Evolutionary conservation across 306 rosid species (phyloP).

Genomic region (Malus sieversii): DNA sequence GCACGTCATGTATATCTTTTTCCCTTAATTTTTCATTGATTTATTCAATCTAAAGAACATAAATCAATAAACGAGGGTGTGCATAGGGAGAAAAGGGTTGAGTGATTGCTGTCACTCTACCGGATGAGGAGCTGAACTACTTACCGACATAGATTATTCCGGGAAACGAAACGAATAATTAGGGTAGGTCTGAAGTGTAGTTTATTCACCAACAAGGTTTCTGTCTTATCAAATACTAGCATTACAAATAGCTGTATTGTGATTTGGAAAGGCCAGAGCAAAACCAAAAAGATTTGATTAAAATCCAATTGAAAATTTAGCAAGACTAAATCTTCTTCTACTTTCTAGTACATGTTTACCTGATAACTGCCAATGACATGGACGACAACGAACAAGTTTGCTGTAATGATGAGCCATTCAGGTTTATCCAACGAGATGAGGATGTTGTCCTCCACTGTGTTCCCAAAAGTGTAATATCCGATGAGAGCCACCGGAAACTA

Average conservation of each 20-base stretch:
- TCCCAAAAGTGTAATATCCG: slow-evolving; percentile 53
- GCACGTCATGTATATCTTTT: no score
- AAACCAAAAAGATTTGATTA: neutral
- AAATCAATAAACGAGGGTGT: no score
- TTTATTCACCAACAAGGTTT: slow-evolving; percentile 48
- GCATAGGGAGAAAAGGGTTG: no score
- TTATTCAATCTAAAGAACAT: no score
- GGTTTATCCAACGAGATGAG: slow-evolving; percentile 52
- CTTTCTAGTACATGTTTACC: slow-evolving; percentile 17
- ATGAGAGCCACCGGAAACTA: slow-evolving; percentile 63
- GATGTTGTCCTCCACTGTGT: slow-evolving; percentile 44
- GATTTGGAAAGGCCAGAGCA: slow-evolving; percentile 16
- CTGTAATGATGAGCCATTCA: slow-evolving; percentile 58
- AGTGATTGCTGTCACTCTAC: neutral
- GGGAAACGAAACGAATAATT: slow-evolving; percentile 36
- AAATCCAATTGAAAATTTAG: neutral
- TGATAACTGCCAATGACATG: slow-evolving; percentile 84
- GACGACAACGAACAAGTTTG: slow-evolving; percentile 67
- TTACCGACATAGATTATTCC: slow-evolving; percentile 57
- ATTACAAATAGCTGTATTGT: slow-evolving; percentile 54
- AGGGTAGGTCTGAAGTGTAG: slow-evolving; percentile 37
- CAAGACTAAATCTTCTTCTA: neutral
- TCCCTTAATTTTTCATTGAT: no score
- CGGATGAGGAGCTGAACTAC: neutral
- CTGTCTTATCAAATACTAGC: slow-evolving; percentile 81